Conservation (phyloP, 2,329 filamentous ascomycete genomes). For the Orbilia oligospora region DNA sequence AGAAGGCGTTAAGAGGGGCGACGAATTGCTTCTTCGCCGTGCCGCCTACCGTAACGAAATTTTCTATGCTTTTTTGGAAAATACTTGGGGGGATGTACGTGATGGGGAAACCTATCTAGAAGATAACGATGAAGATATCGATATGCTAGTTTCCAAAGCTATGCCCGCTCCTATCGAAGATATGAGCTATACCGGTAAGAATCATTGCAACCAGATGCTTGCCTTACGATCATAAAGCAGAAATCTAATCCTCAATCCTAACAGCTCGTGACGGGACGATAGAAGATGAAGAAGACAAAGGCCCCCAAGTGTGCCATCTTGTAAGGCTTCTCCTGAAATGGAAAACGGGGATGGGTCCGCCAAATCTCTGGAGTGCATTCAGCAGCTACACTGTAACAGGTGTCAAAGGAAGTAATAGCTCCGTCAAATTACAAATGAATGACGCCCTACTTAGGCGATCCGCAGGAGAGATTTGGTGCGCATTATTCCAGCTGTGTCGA, state of each 20-base stretch:
- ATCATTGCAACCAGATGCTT: too few species aligned
- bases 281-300: conserved; percentile 37
- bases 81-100: conserved; percentile 33
- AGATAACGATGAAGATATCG: not conserved
- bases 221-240: not conserved
- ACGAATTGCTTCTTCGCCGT: conserved; percentile 38
- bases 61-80: conserved; percentile 46
- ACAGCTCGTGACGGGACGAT: conserved; percentile 49
- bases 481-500: conserved; percentile 35
- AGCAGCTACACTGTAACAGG: conserved; percentile 14
- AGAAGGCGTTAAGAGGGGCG: conserved; percentile 42
- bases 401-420: conserved; percentile 31
- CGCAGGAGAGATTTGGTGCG: conserved; percentile 52
- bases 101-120: not conserved
- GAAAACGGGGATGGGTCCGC: conserved; percentile 46
- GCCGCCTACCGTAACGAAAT: conserved; percentile 47
- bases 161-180: conserved; percentile 36
- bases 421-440: conserved; percentile 34
- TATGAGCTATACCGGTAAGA: conserved; percentile 27
- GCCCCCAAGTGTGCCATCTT: conserved; percentile 39
- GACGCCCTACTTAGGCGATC: conserved; percentile 40
- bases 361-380: conserved; percentile 39
- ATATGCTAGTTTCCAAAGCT: not conserved
- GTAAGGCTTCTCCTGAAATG: conserved; percentile 20
- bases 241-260: not conserved